These are phyloP conservation scores for Phtheirospermum japonicum DNA, from an alignment of 257 asterid genomes.

Conservation along the genomic window DNA sequence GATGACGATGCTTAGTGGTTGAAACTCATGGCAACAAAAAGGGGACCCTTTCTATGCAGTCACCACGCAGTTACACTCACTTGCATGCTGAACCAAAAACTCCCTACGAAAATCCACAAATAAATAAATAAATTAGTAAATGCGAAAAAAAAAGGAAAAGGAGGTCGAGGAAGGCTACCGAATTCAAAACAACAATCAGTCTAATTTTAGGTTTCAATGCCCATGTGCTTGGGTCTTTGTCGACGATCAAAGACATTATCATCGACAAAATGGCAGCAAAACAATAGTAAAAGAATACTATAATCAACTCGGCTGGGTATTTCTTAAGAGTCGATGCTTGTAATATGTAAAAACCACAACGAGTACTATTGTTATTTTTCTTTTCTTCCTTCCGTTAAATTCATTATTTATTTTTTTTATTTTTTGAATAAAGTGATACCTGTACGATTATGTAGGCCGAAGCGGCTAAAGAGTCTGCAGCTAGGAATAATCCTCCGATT, in stretches of 20 bases:
- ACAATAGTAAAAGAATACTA: conserved; percentile 87
- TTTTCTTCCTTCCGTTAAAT: background rate
- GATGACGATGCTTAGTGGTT: conserved; percentile 73
- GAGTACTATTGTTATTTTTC: background rate
- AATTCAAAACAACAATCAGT: conserved; percentile 67
- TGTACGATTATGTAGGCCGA: too few relatives aligned
- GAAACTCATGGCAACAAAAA: too few relatives aligned
- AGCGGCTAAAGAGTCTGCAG: conserved; percentile 57
- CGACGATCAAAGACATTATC: conserved; percentile 52
- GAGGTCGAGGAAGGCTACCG: too few relatives aligned
- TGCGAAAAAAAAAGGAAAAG: background rate
- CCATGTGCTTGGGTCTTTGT: conserved; percentile 64
- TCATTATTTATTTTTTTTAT: too few relatives aligned
- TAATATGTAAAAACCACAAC: background rate
- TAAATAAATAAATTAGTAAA: background rate
- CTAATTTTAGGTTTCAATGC: conserved; percentile 63
- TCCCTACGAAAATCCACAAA: conserved; percentile 46
- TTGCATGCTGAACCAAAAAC: conserved; percentile 81
- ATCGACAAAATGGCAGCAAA: conserved; percentile 77
- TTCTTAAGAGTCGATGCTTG: conserved; percentile 70
- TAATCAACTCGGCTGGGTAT: too few relatives aligned
- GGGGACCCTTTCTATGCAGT: conserved; percentile 65
- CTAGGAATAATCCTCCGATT: conserved; percentile 72
- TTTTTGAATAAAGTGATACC: conserved; percentile 35
- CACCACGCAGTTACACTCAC: conserved; percentile 75